Conservation (phyloP, 2,329 filamentous ascomycete genomes). For the Penicillium decumbens region DNA sequence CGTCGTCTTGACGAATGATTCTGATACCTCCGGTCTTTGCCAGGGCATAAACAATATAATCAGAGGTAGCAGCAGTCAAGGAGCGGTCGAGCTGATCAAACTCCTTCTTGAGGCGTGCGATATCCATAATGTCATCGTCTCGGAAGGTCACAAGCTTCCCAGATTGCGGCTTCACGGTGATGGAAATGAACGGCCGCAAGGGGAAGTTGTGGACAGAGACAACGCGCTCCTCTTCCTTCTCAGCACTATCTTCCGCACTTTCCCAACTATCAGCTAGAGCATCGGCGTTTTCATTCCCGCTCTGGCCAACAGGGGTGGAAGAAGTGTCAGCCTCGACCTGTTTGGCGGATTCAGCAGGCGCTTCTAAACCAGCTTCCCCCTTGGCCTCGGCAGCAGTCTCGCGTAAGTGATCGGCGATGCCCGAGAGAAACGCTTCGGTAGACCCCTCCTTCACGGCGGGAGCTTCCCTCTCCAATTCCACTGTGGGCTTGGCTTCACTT, state of each 20-base stretch:
- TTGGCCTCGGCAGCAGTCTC: slow-evolving; percentile 44
- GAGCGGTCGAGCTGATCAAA: slow-evolving; percentile 97
- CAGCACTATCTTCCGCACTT: slow-evolving; percentile 66
- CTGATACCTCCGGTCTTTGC: slow-evolving; percentile 88
- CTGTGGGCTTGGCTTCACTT: slow-evolving; percentile 41
- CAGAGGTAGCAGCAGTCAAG: slow-evolving; percentile 79
- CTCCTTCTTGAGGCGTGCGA: slow-evolving; percentile 91
- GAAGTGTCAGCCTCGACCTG: slow-evolving; percentile 38
- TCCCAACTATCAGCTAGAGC: slow-evolving; percentile 85
- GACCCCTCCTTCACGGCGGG: slow-evolving; percentile 34
- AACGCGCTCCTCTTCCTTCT: slow-evolving; percentile 60
- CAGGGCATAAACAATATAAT: slow-evolving; percentile 91
- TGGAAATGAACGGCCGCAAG: slow-evolving; percentile 92
- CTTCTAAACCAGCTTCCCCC: slow-evolving; percentile 33
- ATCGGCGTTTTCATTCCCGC: slow-evolving; percentile 53
- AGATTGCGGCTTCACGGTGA: slow-evolving; percentile 56
- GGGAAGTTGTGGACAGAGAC: slow-evolving; percentile 92
- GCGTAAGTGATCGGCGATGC: slow-evolving; percentile 29
- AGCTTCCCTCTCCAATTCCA: slow-evolving; percentile 45
- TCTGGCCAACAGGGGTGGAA: slow-evolving; percentile 50
- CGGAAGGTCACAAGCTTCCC: slow-evolving; percentile 59
- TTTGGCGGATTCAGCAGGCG: slow-evolving; percentile 45
- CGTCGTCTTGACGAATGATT: slow-evolving; percentile 90
- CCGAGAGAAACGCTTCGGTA: slow-evolving; percentile 34
- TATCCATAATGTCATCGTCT: slow-evolving; percentile 79